Percentiles rank a stretch among this genome's conserved stretches.
phyloP scores from a whole-genome alignment of 2,329 filamentous ascomycete species.

The Davidsoniella neocaledoniae region DNA sequence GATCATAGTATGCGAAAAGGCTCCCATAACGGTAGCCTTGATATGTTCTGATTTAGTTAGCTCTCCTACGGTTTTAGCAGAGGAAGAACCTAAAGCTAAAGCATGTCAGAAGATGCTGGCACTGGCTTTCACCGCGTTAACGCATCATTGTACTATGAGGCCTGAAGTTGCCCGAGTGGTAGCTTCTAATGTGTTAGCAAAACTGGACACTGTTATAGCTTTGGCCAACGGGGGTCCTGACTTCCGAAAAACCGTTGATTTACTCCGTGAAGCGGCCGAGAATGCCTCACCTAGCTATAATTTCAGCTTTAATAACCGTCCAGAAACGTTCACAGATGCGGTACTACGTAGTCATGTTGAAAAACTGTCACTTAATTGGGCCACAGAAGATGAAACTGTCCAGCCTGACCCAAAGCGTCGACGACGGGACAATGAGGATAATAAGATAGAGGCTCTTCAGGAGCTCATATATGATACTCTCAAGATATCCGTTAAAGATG shows the following conservation, averaged over 20 bases:
- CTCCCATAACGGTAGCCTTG: slow-evolving; percentile 20
- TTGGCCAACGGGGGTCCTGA: neutral
- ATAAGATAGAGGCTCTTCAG: neutral
- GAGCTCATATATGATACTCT: slow-evolving; percentile 17
- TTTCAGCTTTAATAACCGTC: slow-evolving; percentile 9
- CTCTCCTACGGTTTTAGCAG: slow-evolving; percentile 19
- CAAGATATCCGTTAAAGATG: slow-evolving; percentile 15
- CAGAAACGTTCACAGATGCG: slow-evolving; percentile 14
- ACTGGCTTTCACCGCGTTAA: slow-evolving; percentile 23
- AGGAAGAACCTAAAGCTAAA: slow-evolving; percentile 16
- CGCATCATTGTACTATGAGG: slow-evolving; percentile 16
- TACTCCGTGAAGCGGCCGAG: slow-evolving; percentile 8
- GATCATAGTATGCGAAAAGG: slow-evolving; percentile 8
- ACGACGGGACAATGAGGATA: slow-evolving; percentile 13
- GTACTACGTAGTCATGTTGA: slow-evolving; percentile 19
- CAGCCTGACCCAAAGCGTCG: slow-evolving; percentile 17
- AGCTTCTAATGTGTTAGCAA: slow-evolving; percentile 8
- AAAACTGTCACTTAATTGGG: slow-evolving; percentile 17
- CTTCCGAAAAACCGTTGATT: neutral
- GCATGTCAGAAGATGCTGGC: slow-evolving; percentile 22
- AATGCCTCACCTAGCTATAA: neutral
- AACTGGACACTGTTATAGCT: slow-evolving; percentile 1
- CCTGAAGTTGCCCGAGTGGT: slow-evolving; percentile 7
- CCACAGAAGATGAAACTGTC: slow-evolving; percentile 14
- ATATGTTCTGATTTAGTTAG: slow-evolving; percentile 27